phyloP scores from a whole-genome alignment of 768 basidiomycete genomes.

The Hypsizygus marmoreus region DNA sequence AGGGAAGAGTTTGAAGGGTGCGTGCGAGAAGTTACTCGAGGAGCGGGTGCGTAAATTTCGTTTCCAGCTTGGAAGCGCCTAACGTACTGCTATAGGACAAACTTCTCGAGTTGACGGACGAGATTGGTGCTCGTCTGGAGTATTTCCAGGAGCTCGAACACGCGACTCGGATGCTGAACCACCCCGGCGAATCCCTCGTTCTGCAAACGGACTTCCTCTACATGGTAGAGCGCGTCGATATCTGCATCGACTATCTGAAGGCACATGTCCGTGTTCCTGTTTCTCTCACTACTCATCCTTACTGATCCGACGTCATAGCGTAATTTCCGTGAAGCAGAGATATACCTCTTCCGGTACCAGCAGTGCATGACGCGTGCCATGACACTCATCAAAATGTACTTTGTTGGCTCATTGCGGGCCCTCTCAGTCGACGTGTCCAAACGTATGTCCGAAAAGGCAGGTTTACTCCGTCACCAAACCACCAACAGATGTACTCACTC shows the following conservation, averaged over 20 bases:
- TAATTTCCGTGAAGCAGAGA: conserved; percentile 88
- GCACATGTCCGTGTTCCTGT: conserved; percentile 63
- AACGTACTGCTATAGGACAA: conserved; percentile 55
- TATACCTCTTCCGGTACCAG: conserved; percentile 95
- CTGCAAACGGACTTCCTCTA: conserved; percentile 89
- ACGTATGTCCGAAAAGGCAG: conserved; percentile 74
- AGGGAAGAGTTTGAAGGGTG: conserved; percentile 88
- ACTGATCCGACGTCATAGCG: conserved; percentile 48
- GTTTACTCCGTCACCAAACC: too few species aligned
- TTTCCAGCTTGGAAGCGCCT: neutral
- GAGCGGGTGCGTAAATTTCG: conserved; percentile 67
- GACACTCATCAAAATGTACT: conserved; percentile 98
- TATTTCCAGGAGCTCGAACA: conserved; percentile 95
- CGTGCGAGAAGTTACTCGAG: conserved; percentile 86
- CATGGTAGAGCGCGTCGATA: conserved; percentile 94
- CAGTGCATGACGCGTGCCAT: conserved; percentile 98
- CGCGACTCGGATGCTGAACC: conserved; percentile 91
- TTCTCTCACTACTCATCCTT: neutral
- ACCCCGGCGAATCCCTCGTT: conserved; percentile 90
- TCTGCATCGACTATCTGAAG: conserved; percentile 90
- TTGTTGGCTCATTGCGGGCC: conserved; percentile 80
- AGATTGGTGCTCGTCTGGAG: conserved; percentile 77
- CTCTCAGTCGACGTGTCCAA: conserved; percentile 78
- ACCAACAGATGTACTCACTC: too few species aligned
- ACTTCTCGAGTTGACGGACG: conserved; percentile 77